Base-by-base conservation (phyloP, 2,329 filamentous ascomycete genomes). In the Scedosporium minutisporum region DNA sequence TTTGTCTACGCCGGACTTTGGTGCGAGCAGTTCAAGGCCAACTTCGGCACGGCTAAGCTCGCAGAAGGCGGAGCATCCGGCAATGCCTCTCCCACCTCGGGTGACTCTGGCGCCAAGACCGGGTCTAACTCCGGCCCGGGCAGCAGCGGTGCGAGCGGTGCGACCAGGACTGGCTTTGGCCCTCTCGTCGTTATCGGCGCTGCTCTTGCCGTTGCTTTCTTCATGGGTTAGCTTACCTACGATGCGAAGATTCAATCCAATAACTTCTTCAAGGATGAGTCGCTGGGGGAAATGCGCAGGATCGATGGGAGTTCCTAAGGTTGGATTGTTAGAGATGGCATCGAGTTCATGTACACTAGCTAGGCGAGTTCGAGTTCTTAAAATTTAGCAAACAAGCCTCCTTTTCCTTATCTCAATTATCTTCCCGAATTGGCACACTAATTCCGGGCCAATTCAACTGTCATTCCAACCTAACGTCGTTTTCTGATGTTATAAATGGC, bases 21-120 rank as follows among this genome's bases (percentile, higher is more conserved):
- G 67, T 69, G 68, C 62, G 68, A 69, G 62, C 64, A 63, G 57
- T 58, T 69, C 33, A 63, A 61, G 10, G 66, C 66, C 46, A 69
- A 69, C 63, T 69, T 69, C 62, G 68, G 68, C 21, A 64, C 67
- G 61, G 65, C 67, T 12, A 65, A 57, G 44, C 63, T 68, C 5
- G 21, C 58, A 29, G 57, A 63, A 48, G 29, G 38, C 48, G 60
- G 63, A 16, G 38, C 61, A 12, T 25, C 21, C 25, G 42, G 44
- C 21, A 16, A 41, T 18, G 18, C 16, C 44, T 48, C 44, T 48
- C 18, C 44, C 44, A 48, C 9, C 44, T 48, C 44, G 16, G 18
- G 44, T 10, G 44, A 21, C 44, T 48, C 44, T 21, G 16, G 14
- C 44, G 7, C 44, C 44, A 48, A 48, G 16, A 18, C 44, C 44